These are phyloP conservation scores for Lagenaria siceraria DNA, from an alignment of 306 rosid species.

Conservation along the genomic window DNA sequence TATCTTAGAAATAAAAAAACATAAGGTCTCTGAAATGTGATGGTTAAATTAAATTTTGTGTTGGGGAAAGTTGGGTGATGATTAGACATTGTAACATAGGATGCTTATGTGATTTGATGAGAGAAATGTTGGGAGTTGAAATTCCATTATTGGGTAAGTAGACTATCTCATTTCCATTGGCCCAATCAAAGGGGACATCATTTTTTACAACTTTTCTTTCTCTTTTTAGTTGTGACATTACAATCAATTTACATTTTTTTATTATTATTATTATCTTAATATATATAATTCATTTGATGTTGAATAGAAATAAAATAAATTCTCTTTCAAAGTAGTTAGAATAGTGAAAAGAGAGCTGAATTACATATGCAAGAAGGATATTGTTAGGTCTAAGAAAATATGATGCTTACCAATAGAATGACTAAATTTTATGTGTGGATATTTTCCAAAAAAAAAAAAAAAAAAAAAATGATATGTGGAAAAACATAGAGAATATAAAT, in stretches of 20 bases:
- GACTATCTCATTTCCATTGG: background rate
- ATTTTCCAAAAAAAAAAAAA: too few species aligned
- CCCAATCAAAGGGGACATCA: background rate
- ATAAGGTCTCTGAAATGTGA: background rate
- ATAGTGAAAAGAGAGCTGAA: too few species aligned
- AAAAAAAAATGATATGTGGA: too few species aligned
- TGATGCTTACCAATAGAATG: too few species aligned
- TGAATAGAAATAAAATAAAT: too few species aligned
- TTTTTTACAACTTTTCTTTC: background rate
- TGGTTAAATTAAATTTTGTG: background rate
- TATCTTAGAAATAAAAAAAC: background rate
- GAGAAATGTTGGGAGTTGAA: constrained; percentile 2
- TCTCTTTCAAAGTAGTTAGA: too few species aligned
- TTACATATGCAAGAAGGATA: too few species aligned
- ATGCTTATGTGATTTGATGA: background rate
- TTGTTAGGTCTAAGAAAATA: too few species aligned
- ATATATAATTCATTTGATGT: too few species aligned
- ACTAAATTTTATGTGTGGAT: background rate
- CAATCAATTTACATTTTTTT: too few species aligned
- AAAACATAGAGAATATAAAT: too few species aligned
- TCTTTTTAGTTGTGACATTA: background rate
- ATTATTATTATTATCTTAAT: too few species aligned
- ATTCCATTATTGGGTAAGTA: background rate
- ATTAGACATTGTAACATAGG: constrained; percentile 3
- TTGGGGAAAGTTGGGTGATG: background rate